Evolutionary conservation across 2,329 filamentous ascomycete species (phyloP).

Genomic region (Nemania abortiva): DNA sequence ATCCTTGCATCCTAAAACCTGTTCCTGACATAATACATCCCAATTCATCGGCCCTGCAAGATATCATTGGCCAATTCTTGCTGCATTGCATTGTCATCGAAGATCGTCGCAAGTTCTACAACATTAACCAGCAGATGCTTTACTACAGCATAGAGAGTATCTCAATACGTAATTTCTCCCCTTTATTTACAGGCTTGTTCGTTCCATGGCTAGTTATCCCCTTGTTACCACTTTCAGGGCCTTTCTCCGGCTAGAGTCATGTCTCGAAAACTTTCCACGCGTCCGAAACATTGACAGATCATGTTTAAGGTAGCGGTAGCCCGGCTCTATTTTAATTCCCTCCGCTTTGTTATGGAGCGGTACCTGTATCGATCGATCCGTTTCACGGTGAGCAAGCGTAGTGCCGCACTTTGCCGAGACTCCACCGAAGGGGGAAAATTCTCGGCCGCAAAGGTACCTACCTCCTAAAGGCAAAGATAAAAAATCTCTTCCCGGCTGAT

Average conservation of each 20-base stretch:
- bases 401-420: constrained; percentile 46
- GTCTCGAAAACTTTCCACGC: background rate
- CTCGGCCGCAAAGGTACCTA: background rate
- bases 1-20: constrained; percentile 12
- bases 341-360: constrained; percentile 7
- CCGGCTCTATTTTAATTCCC: constrained; percentile 4
- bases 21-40: constrained; percentile 17
- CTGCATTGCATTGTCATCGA: background rate
- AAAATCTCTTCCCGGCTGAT: constrained; percentile 2
- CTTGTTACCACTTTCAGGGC: background rate
- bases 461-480: background rate
- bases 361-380: constrained; percentile 22
- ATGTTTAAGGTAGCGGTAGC: background rate
- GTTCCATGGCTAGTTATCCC: background rate
- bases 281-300: background rate
- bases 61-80: constrained; percentile 28
- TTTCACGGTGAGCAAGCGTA: constrained; percentile 26
- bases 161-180: background rate
- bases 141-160: background rate
- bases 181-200: background rate
- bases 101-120: background rate
- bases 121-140: background rate
- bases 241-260: background rate
- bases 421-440: constrained; percentile 41
- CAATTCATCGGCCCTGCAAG: constrained; percentile 10